Percentiles rank a stretch among this genome's conserved stretches.
Evolutionary conservation across 495 filamentous ascomycete genomes (phyloP).

Genomic region (Letharia columbiana): DNA sequence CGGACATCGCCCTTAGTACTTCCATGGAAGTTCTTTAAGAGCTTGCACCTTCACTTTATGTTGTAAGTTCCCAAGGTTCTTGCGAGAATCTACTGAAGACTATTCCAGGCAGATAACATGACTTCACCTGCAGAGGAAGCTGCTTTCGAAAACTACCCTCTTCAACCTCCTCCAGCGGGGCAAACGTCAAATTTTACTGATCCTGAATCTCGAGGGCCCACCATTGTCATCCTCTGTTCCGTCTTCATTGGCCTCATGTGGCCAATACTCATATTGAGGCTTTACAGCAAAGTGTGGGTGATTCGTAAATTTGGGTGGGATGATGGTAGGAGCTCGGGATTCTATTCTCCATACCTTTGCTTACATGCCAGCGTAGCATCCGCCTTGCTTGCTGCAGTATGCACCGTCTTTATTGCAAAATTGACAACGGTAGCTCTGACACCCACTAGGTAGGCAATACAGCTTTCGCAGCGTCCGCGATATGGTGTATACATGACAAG

Average conservation of each 20-base stretch:
- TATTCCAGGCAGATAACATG: not conserved
- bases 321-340: conserved; percentile 12
- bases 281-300: conserved; percentile 9
- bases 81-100: not conserved
- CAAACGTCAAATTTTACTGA: not conserved
- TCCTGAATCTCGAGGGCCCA: not conserved
- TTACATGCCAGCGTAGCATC: not conserved
- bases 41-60: no score
- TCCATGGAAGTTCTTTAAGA: no score
- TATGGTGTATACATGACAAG: conserved; percentile 4
- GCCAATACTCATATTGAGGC: conserved; percentile 8
- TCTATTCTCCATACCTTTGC: no score
- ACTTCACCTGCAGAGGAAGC: not conserved
- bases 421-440: not conserved
- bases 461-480: not conserved
- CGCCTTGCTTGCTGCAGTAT: not conserved
- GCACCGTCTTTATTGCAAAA: not conserved
- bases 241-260: conserved; percentile 4
- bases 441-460: not conserved
- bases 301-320: not conserved
- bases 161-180: conserved; percentile 5
- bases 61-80: not conserved
- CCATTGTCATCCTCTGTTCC: conserved; percentile 5
- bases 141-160: not conserved
- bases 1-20: no score